Evolutionary conservation across 768 basidiomycete genomes (phyloP), one percentile per base, ranked within the genome.

Genomic region (Tricholoma bakamatsutake): DNA sequence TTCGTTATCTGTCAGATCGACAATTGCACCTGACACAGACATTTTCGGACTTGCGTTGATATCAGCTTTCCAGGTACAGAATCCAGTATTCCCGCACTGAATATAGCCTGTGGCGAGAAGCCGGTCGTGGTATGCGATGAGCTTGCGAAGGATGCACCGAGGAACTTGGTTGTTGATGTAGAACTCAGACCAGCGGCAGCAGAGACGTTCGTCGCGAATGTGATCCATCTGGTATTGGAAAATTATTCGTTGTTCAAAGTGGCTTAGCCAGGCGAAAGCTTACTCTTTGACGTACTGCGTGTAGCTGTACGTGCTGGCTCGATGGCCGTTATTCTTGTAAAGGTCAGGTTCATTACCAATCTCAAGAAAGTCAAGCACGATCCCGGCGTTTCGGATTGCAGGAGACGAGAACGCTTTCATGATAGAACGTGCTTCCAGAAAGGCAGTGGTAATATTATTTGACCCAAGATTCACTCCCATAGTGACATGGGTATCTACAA

Each of bases 401-500:
- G 70, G 54, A 6, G 75, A 74, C 11, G 67, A 56, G 60, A 86
- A 86, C 1, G 80, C 79, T 42, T 71, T 72, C n/a, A 73, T 51
- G 52, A 86, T 76, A 1, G 81, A 76, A 56, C 71, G 69, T 0
- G 80, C 76, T 59, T 76, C 74, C 6, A 80, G 71, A 55, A 74
- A 76, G 2, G 72, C 75, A 13, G 80, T 73, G 54, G 80, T 82
- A 51, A 82, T 35, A 58, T 83, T 83, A 46, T 72, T 68, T 51
- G 70, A 66, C 6, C 83, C 84, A n/a, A 88, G 68, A 66, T 88
- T 88, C 53, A 88, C 71, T 10, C 84, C 86, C 83, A 83, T 88
- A 8, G 75, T 81, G 58, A 88, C 80, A 50, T 76, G 79, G 4
- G 84, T 85, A 35, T 78, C 84, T 84, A 31, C 27, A 50, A 34